Conservation (phyloP, 352 stramenopile species). For the Chrysophaeum taylorii region DNA sequence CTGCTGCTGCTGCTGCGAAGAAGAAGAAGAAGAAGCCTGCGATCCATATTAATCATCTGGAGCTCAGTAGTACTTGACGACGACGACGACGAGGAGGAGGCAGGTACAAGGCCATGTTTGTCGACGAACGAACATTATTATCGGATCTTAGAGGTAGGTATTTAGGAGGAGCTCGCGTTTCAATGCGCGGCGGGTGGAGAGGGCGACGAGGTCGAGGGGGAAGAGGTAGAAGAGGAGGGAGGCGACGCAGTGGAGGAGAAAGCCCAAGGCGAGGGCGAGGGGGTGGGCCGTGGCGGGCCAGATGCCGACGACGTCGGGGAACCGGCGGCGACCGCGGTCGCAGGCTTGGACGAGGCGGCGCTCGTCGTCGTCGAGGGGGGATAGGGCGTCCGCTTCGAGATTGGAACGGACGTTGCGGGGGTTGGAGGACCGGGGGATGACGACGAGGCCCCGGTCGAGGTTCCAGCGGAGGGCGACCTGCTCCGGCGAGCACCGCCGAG, state of each 20-base stretch:
- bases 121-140: too few species aligned
- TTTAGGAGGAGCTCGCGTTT: too few species aligned
- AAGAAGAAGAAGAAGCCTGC: too few species aligned
- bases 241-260: background rate
- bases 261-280: background rate
- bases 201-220: background rate
- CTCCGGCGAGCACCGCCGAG: slow-evolving; percentile 36
- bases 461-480: slow-evolving; percentile 57
- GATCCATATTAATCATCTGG: too few species aligned
- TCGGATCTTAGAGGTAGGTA: too few species aligned
- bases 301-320: slow-evolving; percentile 13
- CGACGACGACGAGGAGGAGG: too few species aligned
- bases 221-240: background rate
- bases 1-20: too few species aligned
- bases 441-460: slow-evolving; percentile 43
- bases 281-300: slow-evolving; percentile 1
- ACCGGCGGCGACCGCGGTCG: background rate
- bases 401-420: slow-evolving; percentile 41
- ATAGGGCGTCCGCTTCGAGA: background rate
- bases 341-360: background rate
- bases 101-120: too few species aligned
- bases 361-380: background rate
- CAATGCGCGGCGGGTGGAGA: too few species aligned
- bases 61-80: too few species aligned
- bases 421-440: slow-evolving; percentile 50